Conservation (phyloP, 2,329 filamentous ascomycete species). For the Sclerotinia minor region DNA sequence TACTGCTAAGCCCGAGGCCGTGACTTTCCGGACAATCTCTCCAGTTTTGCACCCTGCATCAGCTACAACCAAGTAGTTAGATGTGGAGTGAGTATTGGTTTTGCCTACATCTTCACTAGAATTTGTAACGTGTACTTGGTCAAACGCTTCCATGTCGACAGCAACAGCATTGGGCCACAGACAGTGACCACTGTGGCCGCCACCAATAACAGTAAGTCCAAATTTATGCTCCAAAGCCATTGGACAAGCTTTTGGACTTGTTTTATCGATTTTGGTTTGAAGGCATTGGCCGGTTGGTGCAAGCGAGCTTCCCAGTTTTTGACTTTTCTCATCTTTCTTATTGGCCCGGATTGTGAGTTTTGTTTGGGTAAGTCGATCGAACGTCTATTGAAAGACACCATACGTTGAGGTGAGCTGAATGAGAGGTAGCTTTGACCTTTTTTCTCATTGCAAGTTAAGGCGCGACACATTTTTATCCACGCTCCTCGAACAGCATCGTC, state of each 20-base stretch:
- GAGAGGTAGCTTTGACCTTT: constrained; percentile 44
- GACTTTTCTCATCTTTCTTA: constrained; percentile 40
- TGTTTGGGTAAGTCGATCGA: constrained; percentile 49
- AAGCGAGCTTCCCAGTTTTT: constrained; percentile 55
- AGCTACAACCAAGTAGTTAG: constrained; percentile 48
- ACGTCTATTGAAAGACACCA: constrained; percentile 52
- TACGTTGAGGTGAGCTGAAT: constrained; percentile 52
- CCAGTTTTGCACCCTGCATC: constrained; percentile 57
- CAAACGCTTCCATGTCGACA: constrained; percentile 59
- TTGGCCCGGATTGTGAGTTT: constrained; percentile 43
- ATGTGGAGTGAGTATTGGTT: constrained; percentile 28
- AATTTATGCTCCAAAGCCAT: constrained; percentile 52
- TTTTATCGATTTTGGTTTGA: constrained; percentile 48
- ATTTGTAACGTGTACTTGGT: constrained; percentile 49
- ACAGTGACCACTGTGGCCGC: constrained; percentile 62
- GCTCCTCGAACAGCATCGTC: constrained; percentile 38
- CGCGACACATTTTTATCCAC: constrained; percentile 57
- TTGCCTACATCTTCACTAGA: constrained; percentile 25
- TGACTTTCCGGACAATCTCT: constrained; percentile 50
- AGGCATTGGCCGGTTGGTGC: constrained; percentile 47
- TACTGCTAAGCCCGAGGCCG: constrained; percentile 52
- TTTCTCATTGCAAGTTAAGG: constrained; percentile 46
- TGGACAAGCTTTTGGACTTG: constrained; percentile 56
- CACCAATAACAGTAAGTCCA: constrained; percentile 54
- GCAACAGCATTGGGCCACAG: constrained; percentile 53